These are phyloP conservation scores for Fusarium sp. DNA, from an alignment of 2,329 filamentous ascomycete species.

Conservation along the genomic window DNA sequence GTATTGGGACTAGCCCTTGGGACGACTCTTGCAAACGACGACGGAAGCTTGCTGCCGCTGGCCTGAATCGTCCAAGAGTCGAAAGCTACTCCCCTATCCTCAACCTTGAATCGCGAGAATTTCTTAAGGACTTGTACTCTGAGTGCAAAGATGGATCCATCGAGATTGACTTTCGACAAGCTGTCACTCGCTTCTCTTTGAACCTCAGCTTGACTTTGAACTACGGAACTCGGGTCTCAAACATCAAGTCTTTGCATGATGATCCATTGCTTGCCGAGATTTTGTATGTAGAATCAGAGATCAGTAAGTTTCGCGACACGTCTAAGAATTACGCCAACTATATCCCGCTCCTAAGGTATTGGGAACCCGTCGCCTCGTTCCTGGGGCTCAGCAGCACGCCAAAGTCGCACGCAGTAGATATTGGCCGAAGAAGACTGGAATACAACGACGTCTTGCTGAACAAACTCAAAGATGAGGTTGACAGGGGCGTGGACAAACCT, in stretches of 20 bases:
- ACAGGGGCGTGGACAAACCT: slow-evolving; percentile 73
- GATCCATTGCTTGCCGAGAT: slow-evolving; percentile 48
- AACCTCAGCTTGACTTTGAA: slow-evolving; percentile 76
- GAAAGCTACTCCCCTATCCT: slow-evolving; percentile 79
- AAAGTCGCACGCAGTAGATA: slow-evolving; percentile 27
- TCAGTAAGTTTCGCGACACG: slow-evolving; percentile 38
- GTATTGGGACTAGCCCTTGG: slow-evolving; percentile 78
- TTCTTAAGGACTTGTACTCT: slow-evolving; percentile 73
- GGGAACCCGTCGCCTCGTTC: slow-evolving; percentile 9
- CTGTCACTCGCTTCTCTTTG: slow-evolving; percentile 75
- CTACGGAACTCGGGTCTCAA: slow-evolving; percentile 66
- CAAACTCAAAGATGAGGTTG: slow-evolving; percentile 39
- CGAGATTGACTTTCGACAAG: slow-evolving; percentile 73
- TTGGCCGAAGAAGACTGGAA: slow-evolving; percentile 37
- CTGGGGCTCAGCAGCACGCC: neutral
- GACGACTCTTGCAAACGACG: slow-evolving; percentile 77
- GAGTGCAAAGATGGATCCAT: slow-evolving; percentile 68
- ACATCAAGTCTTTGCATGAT: slow-evolving; percentile 36
- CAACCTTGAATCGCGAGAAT: slow-evolving; percentile 72
- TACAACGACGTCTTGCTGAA: slow-evolving; percentile 40
- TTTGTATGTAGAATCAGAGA: slow-evolving; percentile 42
- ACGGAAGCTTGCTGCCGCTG: slow-evolving; percentile 69
- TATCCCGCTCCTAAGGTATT: slow-evolving; percentile 39
- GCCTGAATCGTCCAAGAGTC: slow-evolving; percentile 74
- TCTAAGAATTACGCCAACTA: slow-evolving; percentile 44